Conservation (phyloP, 345 rosid species). For the Cardamine chenopodiifolia region DNA sequence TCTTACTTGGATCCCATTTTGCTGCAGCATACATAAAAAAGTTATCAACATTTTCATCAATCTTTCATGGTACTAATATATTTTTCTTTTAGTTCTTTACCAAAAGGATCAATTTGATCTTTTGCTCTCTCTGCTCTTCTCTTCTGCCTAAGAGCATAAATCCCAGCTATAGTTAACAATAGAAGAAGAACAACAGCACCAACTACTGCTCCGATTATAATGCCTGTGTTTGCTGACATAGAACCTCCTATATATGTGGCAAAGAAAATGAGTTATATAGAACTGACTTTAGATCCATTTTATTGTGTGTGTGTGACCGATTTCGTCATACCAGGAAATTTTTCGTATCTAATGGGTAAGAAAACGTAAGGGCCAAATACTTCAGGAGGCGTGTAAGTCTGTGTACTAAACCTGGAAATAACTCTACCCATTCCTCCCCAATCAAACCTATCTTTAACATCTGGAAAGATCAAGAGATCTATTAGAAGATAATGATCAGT, state of each 20-base stretch:
- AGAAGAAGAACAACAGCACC: not conserved
- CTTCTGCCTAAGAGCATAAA: conserved; percentile 6
- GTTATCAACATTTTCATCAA: not conserved
- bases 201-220: not conserved
- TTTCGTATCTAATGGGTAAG: rapidly evolving
- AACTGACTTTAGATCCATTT: not conserved
- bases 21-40: not conserved
- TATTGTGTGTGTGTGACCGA: not conserved
- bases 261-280: not conserved
- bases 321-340: not conserved
- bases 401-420: not conserved
- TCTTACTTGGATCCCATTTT: conserved; percentile 3
- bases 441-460: rapidly evolving
- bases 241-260: conserved; percentile 15
- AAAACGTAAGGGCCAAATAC: not conserved
- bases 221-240: conserved; percentile 25
- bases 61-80: not conserved
- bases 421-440: not conserved
- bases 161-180: not conserved
- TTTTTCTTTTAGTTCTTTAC: not conserved
- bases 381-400: not conserved
- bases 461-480: not conserved
- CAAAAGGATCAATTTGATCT: conserved; percentile 36
- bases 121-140: conserved; percentile 17
- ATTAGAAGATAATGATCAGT: not conserved